These are phyloP conservation scores for Aspergillus indologenus DNA, from an alignment of 495 filamentous ascomycete species.

Conservation along the genomic window DNA sequence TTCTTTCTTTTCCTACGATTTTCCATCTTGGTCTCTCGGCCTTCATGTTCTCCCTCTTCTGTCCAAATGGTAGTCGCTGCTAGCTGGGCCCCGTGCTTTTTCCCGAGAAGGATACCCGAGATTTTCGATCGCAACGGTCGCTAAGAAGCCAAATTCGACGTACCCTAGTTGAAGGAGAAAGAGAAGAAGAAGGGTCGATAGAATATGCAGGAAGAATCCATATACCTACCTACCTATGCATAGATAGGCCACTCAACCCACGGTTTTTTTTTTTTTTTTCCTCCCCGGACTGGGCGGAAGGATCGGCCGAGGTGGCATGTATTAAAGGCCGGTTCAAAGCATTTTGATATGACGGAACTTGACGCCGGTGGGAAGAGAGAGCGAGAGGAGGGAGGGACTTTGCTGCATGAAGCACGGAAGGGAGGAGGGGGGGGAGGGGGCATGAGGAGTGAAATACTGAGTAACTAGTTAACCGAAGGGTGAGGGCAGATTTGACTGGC, in stretches of 20 bases:
- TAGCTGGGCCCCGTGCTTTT: background rate
- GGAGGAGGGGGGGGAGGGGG: background rate
- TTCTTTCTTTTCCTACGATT: too few relatives aligned
- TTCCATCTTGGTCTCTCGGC: background rate
- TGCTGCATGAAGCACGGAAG: constrained; percentile 17
- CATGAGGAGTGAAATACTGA: background rate
- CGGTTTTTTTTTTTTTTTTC: too few relatives aligned
- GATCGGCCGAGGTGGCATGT: background rate
- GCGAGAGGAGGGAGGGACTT: background rate
- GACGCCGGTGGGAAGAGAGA: background rate
- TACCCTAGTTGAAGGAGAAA: too few relatives aligned
- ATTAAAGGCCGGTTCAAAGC: background rate
- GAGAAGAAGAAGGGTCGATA: background rate
- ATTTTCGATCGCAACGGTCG: constrained; percentile 6
- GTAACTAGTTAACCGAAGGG: too few relatives aligned
- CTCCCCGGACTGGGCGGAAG: background rate
- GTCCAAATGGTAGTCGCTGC: background rate
- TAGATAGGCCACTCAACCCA: too few relatives aligned
- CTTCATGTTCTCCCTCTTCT: background rate
- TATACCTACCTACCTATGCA: background rate
- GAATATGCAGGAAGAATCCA: background rate
- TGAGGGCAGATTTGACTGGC: too few relatives aligned
- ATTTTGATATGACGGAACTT: background rate
- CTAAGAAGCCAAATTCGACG: background rate
- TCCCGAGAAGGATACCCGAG: background rate